Base-by-base conservation (phyloP, 257 asterid species). In the Scutellaria baicalensis region DNA sequence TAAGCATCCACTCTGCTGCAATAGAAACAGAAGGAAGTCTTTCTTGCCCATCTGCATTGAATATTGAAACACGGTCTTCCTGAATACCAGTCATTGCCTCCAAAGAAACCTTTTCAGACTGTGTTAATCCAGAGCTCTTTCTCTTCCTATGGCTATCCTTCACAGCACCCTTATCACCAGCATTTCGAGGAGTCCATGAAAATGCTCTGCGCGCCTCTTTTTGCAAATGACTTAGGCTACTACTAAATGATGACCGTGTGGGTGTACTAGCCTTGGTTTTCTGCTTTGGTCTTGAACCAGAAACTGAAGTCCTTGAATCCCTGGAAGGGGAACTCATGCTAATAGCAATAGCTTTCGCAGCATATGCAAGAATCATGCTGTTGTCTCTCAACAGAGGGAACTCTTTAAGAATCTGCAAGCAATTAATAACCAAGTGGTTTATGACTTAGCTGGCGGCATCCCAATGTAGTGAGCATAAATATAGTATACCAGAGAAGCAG, bases 151-250 rank as follows among this genome's bases (percentile, higher is more conserved):
- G 84, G 60, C 78, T 84, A 68, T 93, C 99, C 69, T 86, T 91
- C 38, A 88, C 74, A 59, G 88, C 85, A 73, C 84, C 76, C 81
- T 91, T 91, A 51, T 93, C 99, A 74, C 90, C 99, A 66, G 85
- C 35, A 65, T 83, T 83, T 66, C 95, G 97, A 55, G 97, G 96
- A 54, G 95, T 74, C 98, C 98, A 93, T 35, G 97, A 88, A 85
- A 91, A 93, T 75, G 97, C 99, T 84, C 99, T 81, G 58, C 97
- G 95, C 64, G 96, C 98, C 86, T 92, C 98, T 81, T 91, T 93
- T 76, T 91, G 99, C 81, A 91, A 80, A 82, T 91, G 85, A 77
- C 93, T 93, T 16, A 89, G 84, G 83, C 97, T 91, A 82, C 86
- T 91, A 75, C 82, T 84, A 73, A 93, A 91, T 64, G 95, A 80